phyloP scores from a whole-genome alignment of 2,329 filamentous ascomycete species.

The Fusarium sp. region DNA sequence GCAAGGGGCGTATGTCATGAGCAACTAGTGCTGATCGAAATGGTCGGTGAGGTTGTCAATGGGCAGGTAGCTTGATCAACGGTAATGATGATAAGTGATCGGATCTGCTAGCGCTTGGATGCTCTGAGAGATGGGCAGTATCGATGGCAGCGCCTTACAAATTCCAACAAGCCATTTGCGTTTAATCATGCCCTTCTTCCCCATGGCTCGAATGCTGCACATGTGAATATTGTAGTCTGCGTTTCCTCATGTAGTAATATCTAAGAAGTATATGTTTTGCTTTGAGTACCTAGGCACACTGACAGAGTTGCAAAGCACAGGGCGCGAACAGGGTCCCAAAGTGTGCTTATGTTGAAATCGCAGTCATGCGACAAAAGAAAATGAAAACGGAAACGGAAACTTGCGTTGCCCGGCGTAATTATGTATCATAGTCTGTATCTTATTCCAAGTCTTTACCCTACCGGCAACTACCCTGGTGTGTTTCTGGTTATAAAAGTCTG shows the following conservation, averaged over 20 bases:
- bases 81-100: constrained; percentile 17
- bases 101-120: constrained; percentile 10
- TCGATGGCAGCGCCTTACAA: constrained; percentile 38
- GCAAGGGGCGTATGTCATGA: constrained; percentile 13
- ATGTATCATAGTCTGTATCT: no score
- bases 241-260: background rate
- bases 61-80: constrained; percentile 5
- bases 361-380: background rate
- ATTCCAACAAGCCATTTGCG: constrained; percentile 24
- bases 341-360: background rate
- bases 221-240: background rate
- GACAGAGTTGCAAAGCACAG: background rate
- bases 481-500: background rate
- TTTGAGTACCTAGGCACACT: background rate
- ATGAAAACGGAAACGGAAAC: no score
- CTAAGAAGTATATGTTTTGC: background rate
- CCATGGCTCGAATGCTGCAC: background rate
- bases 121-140: constrained; percentile 41
- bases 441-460: no score
- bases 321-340: no score
- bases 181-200: constrained; percentile 6
- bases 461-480: background rate
- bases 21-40: constrained; percentile 23
- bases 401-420: no score
- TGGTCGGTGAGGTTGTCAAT: constrained; percentile 26